Conservation (phyloP, 2,329 filamentous ascomycete species). For the Epichloe glyceriae region DNA sequence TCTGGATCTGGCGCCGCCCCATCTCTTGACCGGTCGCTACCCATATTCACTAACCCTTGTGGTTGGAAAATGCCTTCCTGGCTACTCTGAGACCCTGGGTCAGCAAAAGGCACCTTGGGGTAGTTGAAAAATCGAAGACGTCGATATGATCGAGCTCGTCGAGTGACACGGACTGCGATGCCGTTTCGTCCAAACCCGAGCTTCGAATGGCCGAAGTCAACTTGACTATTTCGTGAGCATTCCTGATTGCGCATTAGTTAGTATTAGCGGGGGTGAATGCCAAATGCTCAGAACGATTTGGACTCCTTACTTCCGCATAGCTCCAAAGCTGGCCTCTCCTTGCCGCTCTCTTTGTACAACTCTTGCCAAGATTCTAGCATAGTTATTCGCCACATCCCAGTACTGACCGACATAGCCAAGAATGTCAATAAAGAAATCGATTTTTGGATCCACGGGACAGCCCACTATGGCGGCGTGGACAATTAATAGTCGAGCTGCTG, state of each 20-base stretch:
- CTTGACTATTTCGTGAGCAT: conserved; percentile 25
- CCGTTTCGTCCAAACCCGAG: conserved; percentile 25
- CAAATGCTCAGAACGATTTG: not conserved
- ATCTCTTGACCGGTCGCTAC: conserved; percentile 1
- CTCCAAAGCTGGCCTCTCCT: conserved; percentile 22
- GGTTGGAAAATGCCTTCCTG: conserved; percentile 14
- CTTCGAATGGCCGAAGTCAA: conserved; percentile 23
- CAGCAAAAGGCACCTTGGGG: conserved; percentile 19
- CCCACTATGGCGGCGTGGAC: conserved; percentile 28
- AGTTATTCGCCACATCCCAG: conserved; percentile 31
- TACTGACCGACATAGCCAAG: conserved; percentile 27
- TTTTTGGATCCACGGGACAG: conserved; percentile 23
- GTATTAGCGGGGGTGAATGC: not conserved
- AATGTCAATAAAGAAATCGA: conserved; percentile 31
- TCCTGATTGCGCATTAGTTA: conserved; percentile 14
- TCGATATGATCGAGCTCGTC: conserved; percentile 31
- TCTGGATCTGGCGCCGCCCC: conserved; percentile 7
- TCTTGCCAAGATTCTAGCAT: conserved; percentile 27
- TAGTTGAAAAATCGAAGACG: conserved; percentile 34
- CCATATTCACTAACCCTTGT: conserved; percentile 6
- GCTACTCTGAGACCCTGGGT: conserved; percentile 1
- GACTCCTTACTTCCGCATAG: conserved; percentile 27
- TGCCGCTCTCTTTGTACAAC: conserved; percentile 24
- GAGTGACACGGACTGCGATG: conserved; percentile 24
- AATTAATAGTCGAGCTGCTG: conserved; percentile 26